Conservation (phyloP, 2,329 filamentous ascomycete genomes). For the Phialophora tarda region DNA sequence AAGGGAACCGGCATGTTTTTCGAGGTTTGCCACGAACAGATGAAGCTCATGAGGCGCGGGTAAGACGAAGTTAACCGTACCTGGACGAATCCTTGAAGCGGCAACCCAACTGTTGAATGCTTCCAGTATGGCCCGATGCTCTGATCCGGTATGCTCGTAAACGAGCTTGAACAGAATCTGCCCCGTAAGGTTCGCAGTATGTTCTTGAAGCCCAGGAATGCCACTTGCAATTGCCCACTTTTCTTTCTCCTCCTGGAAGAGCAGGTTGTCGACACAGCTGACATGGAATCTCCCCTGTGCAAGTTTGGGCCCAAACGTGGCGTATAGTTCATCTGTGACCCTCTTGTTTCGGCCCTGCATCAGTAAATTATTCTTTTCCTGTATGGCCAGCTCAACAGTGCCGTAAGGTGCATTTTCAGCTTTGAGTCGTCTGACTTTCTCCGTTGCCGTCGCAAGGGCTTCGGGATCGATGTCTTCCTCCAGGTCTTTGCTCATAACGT, state of each 20-base stretch:
- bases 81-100: not conserved
- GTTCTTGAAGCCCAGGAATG: conserved; percentile 15
- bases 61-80: not conserved
- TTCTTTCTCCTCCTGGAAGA: not conserved
- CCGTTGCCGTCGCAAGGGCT: not conserved
- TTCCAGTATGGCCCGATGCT: conserved; percentile 9
- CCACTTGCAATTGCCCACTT: conserved; percentile 15
- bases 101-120: conserved; percentile 10
- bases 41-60: not conserved
- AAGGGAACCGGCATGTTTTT: not conserved
- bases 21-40: not conserved
- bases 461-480: not conserved
- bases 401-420: not conserved
- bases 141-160: not conserved
- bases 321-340: conserved; percentile 2
- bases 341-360: conserved; percentile 20
- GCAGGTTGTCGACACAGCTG: conserved; percentile 25
- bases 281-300: conserved; percentile 10
- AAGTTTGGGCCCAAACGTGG: not conserved
- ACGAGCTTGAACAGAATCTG: conserved; percentile 16
- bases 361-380: not conserved
- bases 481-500: not conserved
- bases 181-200: conserved; percentile 15
- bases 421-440: not conserved
- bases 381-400: not conserved